Conservation (phyloP, 768 basidiomycete genomes). For the Gymnopilus junonius region DNA sequence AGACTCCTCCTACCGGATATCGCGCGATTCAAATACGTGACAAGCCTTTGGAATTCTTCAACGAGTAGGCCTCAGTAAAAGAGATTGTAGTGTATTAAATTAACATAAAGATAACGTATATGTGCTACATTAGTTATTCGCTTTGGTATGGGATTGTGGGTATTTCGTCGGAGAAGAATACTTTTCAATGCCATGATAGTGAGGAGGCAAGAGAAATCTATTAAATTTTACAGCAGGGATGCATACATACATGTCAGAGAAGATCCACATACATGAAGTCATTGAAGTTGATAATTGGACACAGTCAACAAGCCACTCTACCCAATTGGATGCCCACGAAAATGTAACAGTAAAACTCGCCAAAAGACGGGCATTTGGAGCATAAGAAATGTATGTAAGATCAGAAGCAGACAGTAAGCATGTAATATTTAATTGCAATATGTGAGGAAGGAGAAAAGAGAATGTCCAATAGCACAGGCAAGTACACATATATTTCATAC, state of each 20-base stretch:
- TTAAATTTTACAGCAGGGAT: constrained; percentile 13
- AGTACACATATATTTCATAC: constrained; percentile 15
- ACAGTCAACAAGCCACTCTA: neutral
- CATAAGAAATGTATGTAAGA: neutral
- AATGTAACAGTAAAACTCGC: neutral
- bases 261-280: neutral
- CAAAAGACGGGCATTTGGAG: neutral
- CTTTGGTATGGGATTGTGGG: no score
- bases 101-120: no score
- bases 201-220: constrained; percentile 15
- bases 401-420: neutral
- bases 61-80: constrained; percentile 64
- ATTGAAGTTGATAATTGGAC: neutral
- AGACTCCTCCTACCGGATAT: constrained; percentile 59
- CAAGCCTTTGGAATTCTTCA: constrained; percentile 70
- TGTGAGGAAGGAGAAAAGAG: neutral
- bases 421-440: neutral
- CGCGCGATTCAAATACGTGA: constrained; percentile 65
- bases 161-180: neutral
- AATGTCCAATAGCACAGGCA: constrained; percentile 11
- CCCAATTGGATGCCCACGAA: neutral
- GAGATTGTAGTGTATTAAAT: no score
- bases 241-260: neutral
- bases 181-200: constrained; percentile 7
- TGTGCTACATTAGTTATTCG: no score